Base-by-base conservation (phyloP, 441 rosid genomes). In the Jatropha multifida region DNA sequence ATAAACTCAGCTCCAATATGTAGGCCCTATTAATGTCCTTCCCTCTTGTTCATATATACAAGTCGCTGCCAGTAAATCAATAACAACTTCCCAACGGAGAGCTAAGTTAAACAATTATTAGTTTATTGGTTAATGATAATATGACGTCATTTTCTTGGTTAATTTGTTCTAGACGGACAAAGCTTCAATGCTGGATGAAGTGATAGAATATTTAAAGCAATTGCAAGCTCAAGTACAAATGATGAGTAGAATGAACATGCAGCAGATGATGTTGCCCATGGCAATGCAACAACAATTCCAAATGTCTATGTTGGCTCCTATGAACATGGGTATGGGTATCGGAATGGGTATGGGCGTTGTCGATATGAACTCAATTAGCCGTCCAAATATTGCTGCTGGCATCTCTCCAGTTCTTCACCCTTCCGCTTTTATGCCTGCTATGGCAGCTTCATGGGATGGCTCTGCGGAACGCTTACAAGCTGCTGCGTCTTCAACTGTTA, bases 161-260 rank as follows among this genome's bases (percentile, higher is more conserved):
- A 10, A 14, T 46, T 65, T 3, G 13, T 49, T 66, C 2, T 85
- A 95, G 99, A 90, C 98, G 42, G 99, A 95, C 78, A 95, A 95
- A 72, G 99, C 99, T 14, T 95, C 99, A 3, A 94, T 95, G 92
- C 86, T 95, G 46, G 99, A 93, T 77, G 99, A 95, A 83, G 99
- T 93, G 79, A 95, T 95, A n/a, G 99, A 95, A 62, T 93, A 95
- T 75, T 75, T 95, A 83, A 95, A 95, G 74, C 98, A 92, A 76
- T 79, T 93, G 40, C 99, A 95, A 89, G 92, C 94, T 11, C 98
- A 95, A 80, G 89, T 92, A 42, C 87, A 89, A 51, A 87, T 92
- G 92, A 88, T 93, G 90, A 86, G 83, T 75, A 85, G 94, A 82
- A 88, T 90, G 87, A 93, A 80, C 81, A 78, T 93, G 67, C 88